A percentile compares a stretch with the other conserved stretches of the same genome.
Conservation (phyloP, 2,329 filamentous ascomycete genomes). For the Phialophora chinensis region DNA sequence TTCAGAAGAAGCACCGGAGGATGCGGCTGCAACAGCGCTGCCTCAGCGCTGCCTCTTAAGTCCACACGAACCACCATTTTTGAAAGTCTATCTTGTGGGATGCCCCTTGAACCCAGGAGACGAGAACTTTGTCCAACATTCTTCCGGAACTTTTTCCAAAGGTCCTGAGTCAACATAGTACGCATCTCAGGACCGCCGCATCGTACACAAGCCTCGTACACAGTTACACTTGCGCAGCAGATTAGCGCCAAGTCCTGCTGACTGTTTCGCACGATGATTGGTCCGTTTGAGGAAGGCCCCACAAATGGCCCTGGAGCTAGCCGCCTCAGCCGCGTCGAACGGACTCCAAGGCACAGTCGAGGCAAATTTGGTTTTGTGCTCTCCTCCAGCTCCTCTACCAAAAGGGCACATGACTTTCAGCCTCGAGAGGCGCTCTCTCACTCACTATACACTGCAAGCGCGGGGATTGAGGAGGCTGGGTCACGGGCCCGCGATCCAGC, state of each 20-base stretch:
- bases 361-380: neutral
- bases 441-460: neutral
- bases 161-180: neutral
- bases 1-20: neutral
- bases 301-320: neutral
- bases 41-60: neutral
- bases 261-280: neutral
- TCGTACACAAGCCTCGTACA: neutral
- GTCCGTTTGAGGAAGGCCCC: neutral
- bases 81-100: neutral
- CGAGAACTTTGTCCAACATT: neutral
- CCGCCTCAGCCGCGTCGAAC: neutral
- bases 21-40: neutral
- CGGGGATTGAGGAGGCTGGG: neutral
- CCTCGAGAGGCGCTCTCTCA: neutral
- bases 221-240: neutral
- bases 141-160: neutral
- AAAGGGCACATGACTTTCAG: neutral
- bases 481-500: neutral
- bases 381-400: neutral
- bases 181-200: neutral
- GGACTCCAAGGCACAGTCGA: neutral
- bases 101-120: neutral
- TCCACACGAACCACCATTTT: neutral
- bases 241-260: neutral